These are phyloP conservation scores for Rhodomyrtus tomentosa DNA, from an alignment of 345 rosid species.

Conservation along the genomic window DNA sequence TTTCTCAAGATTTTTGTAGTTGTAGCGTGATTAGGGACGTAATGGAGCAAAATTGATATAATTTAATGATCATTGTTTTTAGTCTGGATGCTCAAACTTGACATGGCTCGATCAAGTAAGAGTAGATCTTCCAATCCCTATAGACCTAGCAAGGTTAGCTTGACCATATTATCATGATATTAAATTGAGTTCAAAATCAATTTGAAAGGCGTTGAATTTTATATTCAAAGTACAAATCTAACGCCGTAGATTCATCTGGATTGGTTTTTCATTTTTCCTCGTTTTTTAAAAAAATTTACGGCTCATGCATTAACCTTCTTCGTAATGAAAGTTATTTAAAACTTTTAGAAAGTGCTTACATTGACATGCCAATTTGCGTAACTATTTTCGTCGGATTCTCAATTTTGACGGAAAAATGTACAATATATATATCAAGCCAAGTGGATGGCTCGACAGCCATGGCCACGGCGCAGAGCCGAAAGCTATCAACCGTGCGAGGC, in stretches of 20 bases:
- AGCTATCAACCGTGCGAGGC: background rate
- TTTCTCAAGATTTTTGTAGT: accelerated
- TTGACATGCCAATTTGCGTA: background rate
- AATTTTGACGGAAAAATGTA: background rate
- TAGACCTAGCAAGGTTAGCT: background rate
- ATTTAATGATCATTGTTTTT: no score
- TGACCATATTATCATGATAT: background rate
- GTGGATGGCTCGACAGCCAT: background rate
- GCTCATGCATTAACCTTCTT: background rate
- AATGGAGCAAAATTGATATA: background rate
- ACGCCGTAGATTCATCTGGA: background rate
- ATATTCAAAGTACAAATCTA: no score
- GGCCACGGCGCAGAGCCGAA: background rate
- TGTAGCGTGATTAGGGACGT: accelerated
- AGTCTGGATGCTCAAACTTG: background rate
- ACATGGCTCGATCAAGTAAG: background rate
- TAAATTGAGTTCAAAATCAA: no score
- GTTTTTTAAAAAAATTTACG: accelerated
- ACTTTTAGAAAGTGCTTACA: background rate
- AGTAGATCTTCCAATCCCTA: accelerated
- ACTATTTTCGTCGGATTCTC: background rate
- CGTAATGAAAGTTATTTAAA: background rate
- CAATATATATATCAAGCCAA: background rate
- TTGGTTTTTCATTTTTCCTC: background rate
- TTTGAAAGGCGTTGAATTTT: no score